Percentiles rank a stretch among this genome's conserved stretches.
Evolutionary conservation across 768 basidiomycete species (phyloP).

Genomic region (Kockovaella imperatae): DNA sequence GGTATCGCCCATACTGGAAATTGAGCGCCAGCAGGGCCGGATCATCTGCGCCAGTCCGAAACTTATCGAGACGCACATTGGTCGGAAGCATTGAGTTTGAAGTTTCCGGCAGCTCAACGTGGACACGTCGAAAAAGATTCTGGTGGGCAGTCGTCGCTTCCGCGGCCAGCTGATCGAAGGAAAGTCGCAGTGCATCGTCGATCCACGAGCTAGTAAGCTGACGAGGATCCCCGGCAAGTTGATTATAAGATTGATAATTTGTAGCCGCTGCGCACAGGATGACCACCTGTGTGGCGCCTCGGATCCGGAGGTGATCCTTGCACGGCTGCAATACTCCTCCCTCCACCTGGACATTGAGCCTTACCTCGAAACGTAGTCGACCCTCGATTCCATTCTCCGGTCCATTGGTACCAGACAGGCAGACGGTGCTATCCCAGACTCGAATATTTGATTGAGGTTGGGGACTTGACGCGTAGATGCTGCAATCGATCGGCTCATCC

Average conservation of each 20-base stretch:
- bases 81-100: not conserved
- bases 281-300: too few species aligned
- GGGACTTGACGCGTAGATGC: too few species aligned
- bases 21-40: not conserved
- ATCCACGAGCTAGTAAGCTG: not conserved
- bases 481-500: not conserved
- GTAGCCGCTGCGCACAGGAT: too few species aligned
- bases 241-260: too few species aligned
- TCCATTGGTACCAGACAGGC: not conserved
- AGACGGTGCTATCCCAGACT: too few species aligned
- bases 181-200: not conserved
- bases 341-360: not conserved
- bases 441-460: too few species aligned
- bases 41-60: not conserved
- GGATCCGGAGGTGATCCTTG: too few species aligned
- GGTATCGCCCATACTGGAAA: constrained; percentile 1
- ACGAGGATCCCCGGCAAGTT: not conserved
- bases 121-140: not conserved
- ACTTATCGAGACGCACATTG: not conserved
- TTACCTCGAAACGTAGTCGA: not conserved
- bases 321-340: too few species aligned
- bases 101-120: too few species aligned
- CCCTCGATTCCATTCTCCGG: not conserved
- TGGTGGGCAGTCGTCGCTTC: not conserved
- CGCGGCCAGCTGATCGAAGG: not conserved